Percentiles rank a stretch among this genome's conserved stretches.
These are phyloP conservation scores for Curvularia lunata DNA, from an alignment of 2,329 filamentous ascomycete species.

Conservation along the genomic window DNA sequence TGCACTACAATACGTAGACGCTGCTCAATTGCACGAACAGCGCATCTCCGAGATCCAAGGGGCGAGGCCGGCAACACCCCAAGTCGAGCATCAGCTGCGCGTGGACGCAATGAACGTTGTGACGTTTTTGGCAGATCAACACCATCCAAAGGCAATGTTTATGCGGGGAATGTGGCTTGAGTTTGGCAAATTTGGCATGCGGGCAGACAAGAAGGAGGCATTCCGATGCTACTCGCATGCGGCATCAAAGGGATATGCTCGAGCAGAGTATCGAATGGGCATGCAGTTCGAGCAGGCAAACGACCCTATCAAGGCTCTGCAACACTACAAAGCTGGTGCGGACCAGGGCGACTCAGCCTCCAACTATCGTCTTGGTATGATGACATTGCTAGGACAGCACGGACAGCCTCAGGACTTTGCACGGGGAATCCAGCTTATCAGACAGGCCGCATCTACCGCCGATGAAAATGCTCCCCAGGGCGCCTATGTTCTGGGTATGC, in stretches of 20 bases:
- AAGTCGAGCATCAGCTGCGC: conserved; percentile 85
- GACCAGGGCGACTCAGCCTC: conserved; percentile 85
- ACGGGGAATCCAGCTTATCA: conserved; percentile 81
- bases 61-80: conserved; percentile 77
- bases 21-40: conserved; percentile 76
- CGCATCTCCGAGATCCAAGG: conserved; percentile 66
- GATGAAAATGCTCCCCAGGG: conserved; percentile 98
- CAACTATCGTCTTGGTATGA: conserved; percentile 89
- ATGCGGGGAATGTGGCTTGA: conserved; percentile 96
- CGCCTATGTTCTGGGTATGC: conserved; percentile 94
- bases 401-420: conserved; percentile 83
- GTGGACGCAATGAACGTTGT: conserved; percentile 92
- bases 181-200: conserved; percentile 92
- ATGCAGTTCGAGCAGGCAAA: conserved; percentile 98
- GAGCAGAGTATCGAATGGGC: conserved; percentile 94
- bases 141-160: conserved; percentile 92
- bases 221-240: conserved; percentile 85
- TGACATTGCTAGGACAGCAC: conserved; percentile 93
- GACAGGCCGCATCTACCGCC: conserved; percentile 79
- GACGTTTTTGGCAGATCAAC: conserved; percentile 85
- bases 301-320: conserved; percentile 86
- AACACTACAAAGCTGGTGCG: conserved; percentile 86
- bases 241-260: conserved; percentile 82
- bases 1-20: conserved; percentile 85
- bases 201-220: conserved; percentile 92